These are phyloP conservation scores for Gyrodon lividus DNA, from an alignment of 768 basidiomycete genomes.

Conservation along the genomic window DNA sequence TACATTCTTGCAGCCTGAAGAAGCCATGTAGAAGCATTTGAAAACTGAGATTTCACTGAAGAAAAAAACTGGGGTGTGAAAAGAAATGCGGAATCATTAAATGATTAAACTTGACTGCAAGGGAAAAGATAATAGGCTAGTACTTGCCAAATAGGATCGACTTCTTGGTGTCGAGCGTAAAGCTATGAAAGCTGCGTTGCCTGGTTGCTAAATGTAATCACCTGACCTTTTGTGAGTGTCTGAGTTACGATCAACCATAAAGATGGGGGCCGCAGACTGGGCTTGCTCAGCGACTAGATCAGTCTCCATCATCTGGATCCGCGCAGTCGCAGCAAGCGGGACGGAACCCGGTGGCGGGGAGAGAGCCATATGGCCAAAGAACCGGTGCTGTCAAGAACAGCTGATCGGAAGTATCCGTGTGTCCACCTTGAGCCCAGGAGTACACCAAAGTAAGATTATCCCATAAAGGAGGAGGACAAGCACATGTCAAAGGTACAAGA, in stretches of 20 bases:
- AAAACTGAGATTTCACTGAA: slow-evolving; percentile 2
- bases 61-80: slow-evolving; percentile 19
- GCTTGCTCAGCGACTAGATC: slow-evolving; percentile 23
- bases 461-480: slow-evolving; percentile 17
- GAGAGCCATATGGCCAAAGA: slow-evolving; percentile 26
- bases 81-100: slow-evolving; percentile 20
- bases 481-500: slow-evolving; percentile 18
- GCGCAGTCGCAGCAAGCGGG: slow-evolving; percentile 26
- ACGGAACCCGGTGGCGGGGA: slow-evolving; percentile 30
- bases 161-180: slow-evolving; percentile 19
- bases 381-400: slow-evolving; percentile 23
- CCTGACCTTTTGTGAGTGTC: slow-evolving; percentile 7
- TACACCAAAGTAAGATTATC: slow-evolving; percentile 14
- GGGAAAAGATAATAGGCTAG: slow-evolving; percentile 21
- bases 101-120: slow-evolving; percentile 17
- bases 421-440: neutral
- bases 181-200: slow-evolving; percentile 2
- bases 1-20: slow-evolving; percentile 25
- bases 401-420: slow-evolving; percentile 28
- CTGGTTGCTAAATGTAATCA: slow-evolving; percentile 5
- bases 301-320: slow-evolving; percentile 19
- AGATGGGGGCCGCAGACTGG: slow-evolving; percentile 19
- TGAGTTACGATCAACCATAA: slow-evolving; percentile 12
- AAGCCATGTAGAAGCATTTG: slow-evolving; percentile 21
- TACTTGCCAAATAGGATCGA: slow-evolving; percentile 20